These are phyloP conservation scores for Stereum hirsutum DNA, from an alignment of 1,284 basidiomycete species.

Conservation along the genomic window DNA sequence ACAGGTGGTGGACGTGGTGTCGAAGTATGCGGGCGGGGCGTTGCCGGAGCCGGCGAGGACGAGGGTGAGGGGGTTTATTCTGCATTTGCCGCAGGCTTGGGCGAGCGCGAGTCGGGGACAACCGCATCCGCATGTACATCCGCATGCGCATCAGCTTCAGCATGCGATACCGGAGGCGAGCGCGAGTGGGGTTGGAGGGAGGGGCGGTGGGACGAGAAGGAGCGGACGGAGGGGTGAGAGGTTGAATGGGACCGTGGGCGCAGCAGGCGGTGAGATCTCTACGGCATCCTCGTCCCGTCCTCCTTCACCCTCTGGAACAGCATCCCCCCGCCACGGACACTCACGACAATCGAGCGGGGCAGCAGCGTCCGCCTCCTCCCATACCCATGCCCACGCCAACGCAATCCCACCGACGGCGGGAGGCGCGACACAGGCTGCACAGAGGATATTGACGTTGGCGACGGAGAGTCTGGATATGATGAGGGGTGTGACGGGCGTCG, in stretches of 20 bases:
- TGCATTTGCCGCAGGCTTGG: slow-evolving; percentile 78
- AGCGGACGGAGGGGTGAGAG: slow-evolving; percentile 18
- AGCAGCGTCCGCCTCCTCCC: neutral
- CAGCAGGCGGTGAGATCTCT: no score
- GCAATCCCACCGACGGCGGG: slow-evolving; percentile 34
- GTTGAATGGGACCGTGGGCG: slow-evolving; percentile 2
- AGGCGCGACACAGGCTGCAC: slow-evolving; percentile 64
- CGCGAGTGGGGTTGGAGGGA: slow-evolving; percentile 6
- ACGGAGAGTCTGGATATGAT: slow-evolving; percentile 91
- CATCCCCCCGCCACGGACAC: slow-evolving; percentile 15
- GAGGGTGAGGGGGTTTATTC: slow-evolving; percentile 73
- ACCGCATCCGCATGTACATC: no score
- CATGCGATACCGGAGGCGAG: slow-evolving; percentile 6
- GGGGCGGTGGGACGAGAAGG: slow-evolving; percentile 16
- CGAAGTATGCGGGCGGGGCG: slow-evolving; percentile 76
- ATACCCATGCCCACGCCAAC: slow-evolving; percentile 5
- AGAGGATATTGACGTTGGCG: slow-evolving; percentile 75
- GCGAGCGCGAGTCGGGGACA: slow-evolving; percentile 30
- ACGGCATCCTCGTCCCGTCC: slow-evolving; percentile 23
- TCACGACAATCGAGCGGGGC: slow-evolving; percentile 18
- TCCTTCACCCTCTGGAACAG: slow-evolving; percentile 17
- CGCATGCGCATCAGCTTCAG: no score
- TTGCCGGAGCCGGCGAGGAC: slow-evolving; percentile 78
- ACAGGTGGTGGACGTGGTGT: slow-evolving; percentile 84
- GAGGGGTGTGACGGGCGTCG: slow-evolving; percentile 76